Evolutionary conservation across 345 rosid genomes (phyloP), one percentile per base, ranked within the genome.

Genomic region (Gossypioides kirkii): DNA sequence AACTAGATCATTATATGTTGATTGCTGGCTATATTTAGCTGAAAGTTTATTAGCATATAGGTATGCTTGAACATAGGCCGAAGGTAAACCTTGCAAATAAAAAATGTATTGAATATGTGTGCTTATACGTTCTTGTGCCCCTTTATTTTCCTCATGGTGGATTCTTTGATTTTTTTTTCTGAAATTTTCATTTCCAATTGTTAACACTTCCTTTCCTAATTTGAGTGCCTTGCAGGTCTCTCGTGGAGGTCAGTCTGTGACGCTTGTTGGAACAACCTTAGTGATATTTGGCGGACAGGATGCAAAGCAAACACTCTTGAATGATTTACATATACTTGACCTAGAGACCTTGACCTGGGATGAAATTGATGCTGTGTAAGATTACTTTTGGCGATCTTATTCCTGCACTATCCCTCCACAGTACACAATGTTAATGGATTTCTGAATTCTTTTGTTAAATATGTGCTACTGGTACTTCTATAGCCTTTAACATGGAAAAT

Each of bases 311-410:
- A 82, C 99, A 22, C 87, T 96, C 23, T 80, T 96, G 86, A 96
- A 93, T 75, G 99, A 96, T 89, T 80, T 96, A 79, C 95, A 91
- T 81, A 83, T 91, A 78, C 97, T 96, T 81, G 99, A 96, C 84
- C 90, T 96, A 58, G 98, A 96, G 80, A 91, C 92, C 72, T 78
- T 93, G 98, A 96, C 99, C 63, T 96, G 99, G 98, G 99, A 93
- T 90, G 99, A 90, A 91, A 85, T 93, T 77, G 97, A 96, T 78
- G 86, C 96, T 32, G 70, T 85, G 98, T 96, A 91, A 89, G 98
- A 77, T 81, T 61, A 65, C 46, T 65, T 60, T 65, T 65, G 52
- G 54, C 70, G 45, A 23, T 45, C 23, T 22, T 12, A 42, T 45
- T 65, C 70, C 69, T 20, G 28, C 16, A 11, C 50, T 0, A 2